Percentiles rank a stretch among this genome's conserved stretches.
Evolutionary conservation across 192 early-diverging fungal genomes (phyloP).

Genomic region (Backusella sp.): DNA sequence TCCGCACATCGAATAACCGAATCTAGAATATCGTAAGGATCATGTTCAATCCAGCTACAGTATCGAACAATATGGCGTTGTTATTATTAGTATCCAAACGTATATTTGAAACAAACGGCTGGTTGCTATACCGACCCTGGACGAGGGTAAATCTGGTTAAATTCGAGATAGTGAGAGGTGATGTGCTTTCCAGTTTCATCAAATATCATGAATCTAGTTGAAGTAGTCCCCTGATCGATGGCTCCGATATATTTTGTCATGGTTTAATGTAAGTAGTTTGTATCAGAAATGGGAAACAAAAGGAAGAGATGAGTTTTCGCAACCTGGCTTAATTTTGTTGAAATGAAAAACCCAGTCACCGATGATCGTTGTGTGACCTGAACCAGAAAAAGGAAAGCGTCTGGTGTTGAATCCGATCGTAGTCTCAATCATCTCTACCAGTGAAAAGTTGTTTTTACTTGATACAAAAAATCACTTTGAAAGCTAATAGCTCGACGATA

Average conservation of each 20-base stretch:
- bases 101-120: too few relatives aligned
- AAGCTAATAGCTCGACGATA: too few relatives aligned
- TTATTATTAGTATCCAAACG: background rate
- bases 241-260: conserved; percentile 66
- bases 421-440: too few relatives aligned
- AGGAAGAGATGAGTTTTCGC: too few relatives aligned
- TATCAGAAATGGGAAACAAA: background rate
- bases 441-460: too few relatives aligned
- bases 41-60: conserved; percentile 83
- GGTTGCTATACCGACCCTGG: conserved; percentile 50
- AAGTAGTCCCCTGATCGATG: conserved; percentile 94
- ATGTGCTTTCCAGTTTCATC: conserved; percentile 70
- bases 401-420: too few relatives aligned
- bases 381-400: too few relatives aligned
- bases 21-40: conserved; percentile 70
- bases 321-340: too few relatives aligned
- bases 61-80: background rate
- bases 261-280: background rate
- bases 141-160: conserved; percentile 70
- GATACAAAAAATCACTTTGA: too few relatives aligned
- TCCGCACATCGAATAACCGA: conserved; percentile 70
- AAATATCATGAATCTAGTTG: conserved; percentile 90
- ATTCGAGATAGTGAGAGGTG: conserved; percentile 77
- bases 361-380: too few relatives aligned
- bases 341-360: too few relatives aligned